These are phyloP conservation scores for Aspergillaceae sp. DNA, from an alignment of 2,329 filamentous ascomycete species.

Conservation along the genomic window DNA sequence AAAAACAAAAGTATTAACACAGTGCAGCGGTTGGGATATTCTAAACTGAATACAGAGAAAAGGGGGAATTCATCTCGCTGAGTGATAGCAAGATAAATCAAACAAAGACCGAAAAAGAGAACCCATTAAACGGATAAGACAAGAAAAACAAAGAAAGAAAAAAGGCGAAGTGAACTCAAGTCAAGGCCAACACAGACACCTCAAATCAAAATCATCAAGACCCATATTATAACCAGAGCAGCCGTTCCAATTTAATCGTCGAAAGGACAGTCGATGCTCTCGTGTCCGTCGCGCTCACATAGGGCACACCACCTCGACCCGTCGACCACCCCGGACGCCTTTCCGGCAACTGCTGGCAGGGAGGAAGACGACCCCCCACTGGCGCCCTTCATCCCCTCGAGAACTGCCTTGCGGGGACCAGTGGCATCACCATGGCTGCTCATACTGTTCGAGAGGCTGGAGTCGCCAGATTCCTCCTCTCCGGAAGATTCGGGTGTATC, in stretches of 20 bases:
- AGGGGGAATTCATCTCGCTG: not conserved
- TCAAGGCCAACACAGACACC: not conserved
- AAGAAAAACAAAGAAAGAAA: too few relatives aligned
- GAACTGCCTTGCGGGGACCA: slow-evolving; percentile 30
- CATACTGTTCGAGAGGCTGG: slow-evolving; percentile 1
- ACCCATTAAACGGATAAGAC: slow-evolving; percentile 2
- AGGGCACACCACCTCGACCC: slow-evolving; percentile 91
- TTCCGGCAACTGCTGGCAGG: slow-evolving; percentile 62
- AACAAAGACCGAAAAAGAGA: slow-evolving; percentile 12
- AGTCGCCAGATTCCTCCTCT: slow-evolving; percentile 5
- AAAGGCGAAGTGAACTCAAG: too few relatives aligned
- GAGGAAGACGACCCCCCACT: slow-evolving; percentile 31
- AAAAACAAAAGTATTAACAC: slow-evolving; percentile 10
- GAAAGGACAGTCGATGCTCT: slow-evolving; percentile 90
- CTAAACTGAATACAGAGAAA: slow-evolving; percentile 5
- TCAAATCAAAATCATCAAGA: not conserved
- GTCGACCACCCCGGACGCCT: slow-evolving; percentile 69
- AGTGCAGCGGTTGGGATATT: slow-evolving; percentile 6
- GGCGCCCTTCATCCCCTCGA: slow-evolving; percentile 37
- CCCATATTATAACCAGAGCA: too few relatives aligned
- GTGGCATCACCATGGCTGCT: slow-evolving; percentile 9
- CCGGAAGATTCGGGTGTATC: slow-evolving; percentile 11
- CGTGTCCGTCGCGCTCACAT: slow-evolving; percentile 91
- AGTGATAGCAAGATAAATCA: slow-evolving; percentile 3
- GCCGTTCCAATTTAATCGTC: slow-evolving; percentile 50